Conservation (phyloP, 345 rosid genomes). For the Populus davidiana region DNA sequence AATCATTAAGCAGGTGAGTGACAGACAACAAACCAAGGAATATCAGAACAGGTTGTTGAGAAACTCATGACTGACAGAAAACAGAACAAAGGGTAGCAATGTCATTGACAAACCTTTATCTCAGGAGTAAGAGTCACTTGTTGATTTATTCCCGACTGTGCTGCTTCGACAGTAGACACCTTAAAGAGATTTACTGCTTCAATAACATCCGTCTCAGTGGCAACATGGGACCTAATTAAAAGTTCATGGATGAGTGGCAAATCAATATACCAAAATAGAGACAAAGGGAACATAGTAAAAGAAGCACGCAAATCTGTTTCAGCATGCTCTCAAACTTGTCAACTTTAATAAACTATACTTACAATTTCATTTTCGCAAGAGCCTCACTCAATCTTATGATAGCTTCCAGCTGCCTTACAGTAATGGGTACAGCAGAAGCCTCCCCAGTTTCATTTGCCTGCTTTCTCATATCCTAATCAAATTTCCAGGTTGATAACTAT, state of each 20-base stretch:
- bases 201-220: slow-evolving; percentile 76
- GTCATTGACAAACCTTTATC: slow-evolving; percentile 59
- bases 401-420: slow-evolving; percentile 96
- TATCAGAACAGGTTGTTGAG: too few species aligned
- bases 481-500: slow-evolving; percentile 1
- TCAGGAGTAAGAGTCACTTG: slow-evolving; percentile 76
- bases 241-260: neutral
- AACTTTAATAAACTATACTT: slow-evolving; percentile 30
- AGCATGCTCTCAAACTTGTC: neutral
- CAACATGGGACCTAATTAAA: slow-evolving; percentile 64
- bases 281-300: neutral
- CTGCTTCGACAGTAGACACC: slow-evolving; percentile 96
- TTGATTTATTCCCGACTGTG: slow-evolving; percentile 89
- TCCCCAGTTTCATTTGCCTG: slow-evolving; percentile 94
- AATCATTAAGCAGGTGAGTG: neutral
- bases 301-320: neutral
- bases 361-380: slow-evolving; percentile 94
- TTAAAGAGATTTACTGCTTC: slow-evolving; percentile 87
- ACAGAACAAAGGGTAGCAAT: too few species aligned
- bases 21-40: neutral
- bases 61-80: neutral
- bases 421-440: slow-evolving; percentile 78
- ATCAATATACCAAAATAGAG: neutral
- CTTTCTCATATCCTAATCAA: slow-evolving; percentile 79
- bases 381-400: slow-evolving; percentile 87